Evolutionary conservation across 768 basidiomycete genomes (phyloP).

Genomic region (Cyclocybe cylindracea): DNA sequence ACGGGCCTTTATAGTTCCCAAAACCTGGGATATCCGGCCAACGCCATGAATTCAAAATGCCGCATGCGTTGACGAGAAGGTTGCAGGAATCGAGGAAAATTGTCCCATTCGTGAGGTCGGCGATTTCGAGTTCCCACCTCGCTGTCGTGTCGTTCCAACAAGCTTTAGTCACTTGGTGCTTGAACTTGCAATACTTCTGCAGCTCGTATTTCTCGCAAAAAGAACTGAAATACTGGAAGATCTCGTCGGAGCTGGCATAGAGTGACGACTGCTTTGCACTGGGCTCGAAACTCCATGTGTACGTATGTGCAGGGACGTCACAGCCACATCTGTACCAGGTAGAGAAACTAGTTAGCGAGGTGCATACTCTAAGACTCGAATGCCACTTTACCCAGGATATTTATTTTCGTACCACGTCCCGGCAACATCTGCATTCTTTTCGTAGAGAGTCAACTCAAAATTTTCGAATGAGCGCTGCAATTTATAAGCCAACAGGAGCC

Average conservation of each 20-base stretch:
- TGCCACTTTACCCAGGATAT: slow-evolving; percentile 30
- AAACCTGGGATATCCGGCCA: slow-evolving; percentile 40
- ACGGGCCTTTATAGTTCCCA: slow-evolving; percentile 28
- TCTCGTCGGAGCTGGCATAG: slow-evolving; percentile 29
- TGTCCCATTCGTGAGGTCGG: slow-evolving; percentile 15
- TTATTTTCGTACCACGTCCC: slow-evolving; percentile 38
- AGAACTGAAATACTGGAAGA: slow-evolving; percentile 24
- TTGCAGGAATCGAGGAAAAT: slow-evolving; percentile 27
- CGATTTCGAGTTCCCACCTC: slow-evolving; percentile 30
- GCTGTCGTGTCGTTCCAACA: slow-evolving; percentile 29
- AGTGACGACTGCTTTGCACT: slow-evolving; percentile 28
- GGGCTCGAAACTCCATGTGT: slow-evolving; percentile 32
- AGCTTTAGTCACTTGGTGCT: slow-evolving; percentile 26
- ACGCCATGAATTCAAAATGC: slow-evolving; percentile 37
- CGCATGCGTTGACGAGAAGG: slow-evolving; percentile 32
- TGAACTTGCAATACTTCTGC: slow-evolving; percentile 30
- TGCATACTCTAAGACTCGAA: background rate
- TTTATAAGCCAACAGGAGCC: slow-evolving; percentile 32
- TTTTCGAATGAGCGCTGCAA: slow-evolving; percentile 35
- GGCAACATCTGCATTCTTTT: slow-evolving; percentile 30
- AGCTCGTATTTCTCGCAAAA: slow-evolving; percentile 30
- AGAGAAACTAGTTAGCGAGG: background rate
- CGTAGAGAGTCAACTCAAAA: slow-evolving; percentile 30
- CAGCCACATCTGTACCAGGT: slow-evolving; percentile 24
- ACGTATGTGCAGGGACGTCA: slow-evolving; percentile 31